Conservation (phyloP, 805 yeast species). For the Saturnispora zaruensis region DNA sequence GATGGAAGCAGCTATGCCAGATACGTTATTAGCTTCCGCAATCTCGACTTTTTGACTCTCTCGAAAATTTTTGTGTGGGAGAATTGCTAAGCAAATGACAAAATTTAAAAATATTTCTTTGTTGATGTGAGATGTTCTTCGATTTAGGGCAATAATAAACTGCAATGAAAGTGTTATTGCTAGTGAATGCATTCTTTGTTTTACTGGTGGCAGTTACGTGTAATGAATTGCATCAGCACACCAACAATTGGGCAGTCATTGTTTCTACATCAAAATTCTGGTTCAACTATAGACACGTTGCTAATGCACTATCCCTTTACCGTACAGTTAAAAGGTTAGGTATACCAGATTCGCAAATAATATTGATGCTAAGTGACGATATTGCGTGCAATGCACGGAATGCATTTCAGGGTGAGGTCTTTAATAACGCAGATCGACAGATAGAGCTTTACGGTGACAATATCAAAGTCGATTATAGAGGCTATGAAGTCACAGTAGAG, state of each 20-base stretch:
- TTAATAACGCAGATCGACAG: conserved; percentile 86
- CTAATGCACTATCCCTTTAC: conserved; percentile 88
- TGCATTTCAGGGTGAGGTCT: conserved; percentile 92
- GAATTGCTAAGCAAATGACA: neutral
- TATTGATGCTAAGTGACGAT: conserved; percentile 92
- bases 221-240: conserved; percentile 31
- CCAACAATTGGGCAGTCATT: conserved; percentile 74
- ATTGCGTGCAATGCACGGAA: conserved; percentile 95
- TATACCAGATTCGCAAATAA: conserved; percentile 95
- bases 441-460: conserved; percentile 90
- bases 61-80: neutral
- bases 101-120: no score
- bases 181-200: neutral
- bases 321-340: conserved; percentile 94
- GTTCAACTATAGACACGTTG: conserved; percentile 98
- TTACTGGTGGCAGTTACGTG: neutral
- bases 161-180: neutral
- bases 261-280: conserved; percentile 96
- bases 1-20: neutral
- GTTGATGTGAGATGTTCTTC: neutral
- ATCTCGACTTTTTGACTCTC: neutral
- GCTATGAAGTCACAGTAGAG: conserved; percentile 97
- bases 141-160: neutral
- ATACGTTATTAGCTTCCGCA: no score
- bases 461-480: conserved; percentile 93